Base-by-base conservation (phyloP, 441 rosid species). In the Omphalea diandra region DNA sequence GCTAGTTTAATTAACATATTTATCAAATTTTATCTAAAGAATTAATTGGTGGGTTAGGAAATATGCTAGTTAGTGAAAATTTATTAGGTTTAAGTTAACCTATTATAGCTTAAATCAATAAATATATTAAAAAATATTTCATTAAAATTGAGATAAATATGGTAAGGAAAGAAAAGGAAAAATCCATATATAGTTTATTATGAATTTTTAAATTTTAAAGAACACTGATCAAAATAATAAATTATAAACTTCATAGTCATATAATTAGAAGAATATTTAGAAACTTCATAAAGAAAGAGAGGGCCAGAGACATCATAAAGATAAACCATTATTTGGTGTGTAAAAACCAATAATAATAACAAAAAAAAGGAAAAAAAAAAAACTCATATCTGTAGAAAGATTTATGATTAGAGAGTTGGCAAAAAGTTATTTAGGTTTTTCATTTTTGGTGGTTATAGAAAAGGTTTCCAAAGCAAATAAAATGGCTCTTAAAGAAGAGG, bases 391-490 rank as follows among this genome's bases (percentile, higher is more conserved):
- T 67, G 52, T 61, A 75, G 65, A 78, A 72, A 70, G 74, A 75
- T 63, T 24, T 53, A 75, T 81, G 73, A 81, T 76, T 78, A 76
- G 74, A 52, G 29, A 53, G 52, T 36, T 62, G 61, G 36, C 67
- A 50, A 73, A 73, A 78, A 78, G 76, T 65, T 71, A 32, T 54
- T 71, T 68, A 73, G 65, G 69, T 32, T 69, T 67, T 49, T 69
- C 15, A 33, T 56, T 60, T 32, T 55, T 56, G 74, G 80, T 73
- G 78, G 74, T 49, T 73, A 26, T 3, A 31, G 4, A 69, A 76
- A 78, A 83, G 81, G 79, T 80, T 82, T 82, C 80, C 65, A 73
- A 80, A 76, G 76, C 32, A 59, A 64, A 63, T 50, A 74, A 67
- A 50, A 68, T 54, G 54, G 66, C 64, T 50, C 67, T 40, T 65